A percentile compares a stretch with the other conserved stretches of the same genome.
phyloP scores from a whole-genome alignment of 2,329 filamentous ascomycete species.

The Exserohilum rostratum region DNA sequence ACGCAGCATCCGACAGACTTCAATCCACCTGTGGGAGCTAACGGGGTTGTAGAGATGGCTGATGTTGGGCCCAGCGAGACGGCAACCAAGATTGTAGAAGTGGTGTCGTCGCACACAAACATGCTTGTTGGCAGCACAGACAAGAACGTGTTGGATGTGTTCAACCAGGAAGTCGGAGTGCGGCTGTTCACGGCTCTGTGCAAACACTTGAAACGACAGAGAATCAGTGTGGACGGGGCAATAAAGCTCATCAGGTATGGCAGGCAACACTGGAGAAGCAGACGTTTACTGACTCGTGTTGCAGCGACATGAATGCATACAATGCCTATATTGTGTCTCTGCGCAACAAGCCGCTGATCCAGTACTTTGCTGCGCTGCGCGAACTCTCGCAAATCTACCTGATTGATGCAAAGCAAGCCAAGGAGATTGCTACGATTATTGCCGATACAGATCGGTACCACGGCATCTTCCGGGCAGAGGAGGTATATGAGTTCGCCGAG shows the following conservation, averaged over 20 bases:
- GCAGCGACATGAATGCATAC: conserved; percentile 92
- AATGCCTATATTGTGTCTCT: conserved; percentile 82
- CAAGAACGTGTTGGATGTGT: conserved; percentile 97
- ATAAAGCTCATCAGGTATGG: conserved; percentile 79
- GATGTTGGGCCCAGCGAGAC: conserved; percentile 79
- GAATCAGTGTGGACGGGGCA: conserved; percentile 86
- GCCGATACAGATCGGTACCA: conserved; percentile 88
- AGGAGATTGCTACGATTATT: conserved; percentile 94
- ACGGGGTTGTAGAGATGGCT: conserved; percentile 43
- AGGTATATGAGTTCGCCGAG: conserved; percentile 97
- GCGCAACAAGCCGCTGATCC: conserved; percentile 79
- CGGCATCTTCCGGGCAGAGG: conserved; percentile 91
- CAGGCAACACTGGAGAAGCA: not conserved
- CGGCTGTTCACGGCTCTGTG: conserved; percentile 89
- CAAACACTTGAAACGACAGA: conserved; percentile 96
- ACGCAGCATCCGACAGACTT: conserved; percentile 87
- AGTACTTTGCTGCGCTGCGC: conserved; percentile 89
- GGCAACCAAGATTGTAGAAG: conserved; percentile 78
- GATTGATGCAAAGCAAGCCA: conserved; percentile 83
- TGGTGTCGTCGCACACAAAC: conserved; percentile 85
- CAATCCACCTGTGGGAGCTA: conserved; percentile 67
- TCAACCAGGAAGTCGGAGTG: conserved; percentile 95
- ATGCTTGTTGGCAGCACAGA: conserved; percentile 96
- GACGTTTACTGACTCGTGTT: not conserved
- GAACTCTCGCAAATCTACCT: conserved; percentile 96